Percentiles rank a stretch among this genome's conserved stretches.
Evolutionary conservation across 148 eudicot species (phyloP).

Genomic region (Diospyros kaki): DNA sequence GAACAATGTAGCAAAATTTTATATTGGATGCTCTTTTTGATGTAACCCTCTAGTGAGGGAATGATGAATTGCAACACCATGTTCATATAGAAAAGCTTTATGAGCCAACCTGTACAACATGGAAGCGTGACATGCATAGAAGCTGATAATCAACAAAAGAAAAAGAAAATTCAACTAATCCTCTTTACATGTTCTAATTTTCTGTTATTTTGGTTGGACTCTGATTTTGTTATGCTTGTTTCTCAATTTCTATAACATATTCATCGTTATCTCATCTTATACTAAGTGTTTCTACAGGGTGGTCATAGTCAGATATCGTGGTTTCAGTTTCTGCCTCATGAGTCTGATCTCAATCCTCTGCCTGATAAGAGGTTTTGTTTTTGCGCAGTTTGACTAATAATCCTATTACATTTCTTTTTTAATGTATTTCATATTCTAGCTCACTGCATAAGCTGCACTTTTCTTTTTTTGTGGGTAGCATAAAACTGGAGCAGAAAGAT

Average conservation of each 20-base stretch:
- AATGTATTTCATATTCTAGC: neutral
- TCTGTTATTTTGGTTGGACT: neutral
- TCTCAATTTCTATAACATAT: neutral
- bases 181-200: neutral
- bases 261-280: neutral
- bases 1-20: no score
- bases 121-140: no score
- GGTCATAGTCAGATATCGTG: slow-evolving; percentile 85
- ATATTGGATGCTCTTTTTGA: no score
- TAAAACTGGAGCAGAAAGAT: slow-evolving; percentile 55
- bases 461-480: slow-evolving; percentile 32
- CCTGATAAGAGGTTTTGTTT: slow-evolving; percentile 63
- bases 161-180: neutral
- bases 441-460: slow-evolving; percentile 12
- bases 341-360: slow-evolving; percentile 47
- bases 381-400: neutral
- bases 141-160: no score
- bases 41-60: no score
- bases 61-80: no score
- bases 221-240: neutral
- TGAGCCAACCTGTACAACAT: no score
- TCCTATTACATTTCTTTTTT: neutral
- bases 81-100: no score
- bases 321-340: slow-evolving; percentile 86
- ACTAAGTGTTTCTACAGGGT: slow-evolving; percentile 48